A percentile compares a stretch with the other conserved stretches of the same genome.
These are phyloP conservation scores for Curvularia verruculosa DNA, from an alignment of 2,329 filamentous ascomycete genomes.

Conservation along the genomic window DNA sequence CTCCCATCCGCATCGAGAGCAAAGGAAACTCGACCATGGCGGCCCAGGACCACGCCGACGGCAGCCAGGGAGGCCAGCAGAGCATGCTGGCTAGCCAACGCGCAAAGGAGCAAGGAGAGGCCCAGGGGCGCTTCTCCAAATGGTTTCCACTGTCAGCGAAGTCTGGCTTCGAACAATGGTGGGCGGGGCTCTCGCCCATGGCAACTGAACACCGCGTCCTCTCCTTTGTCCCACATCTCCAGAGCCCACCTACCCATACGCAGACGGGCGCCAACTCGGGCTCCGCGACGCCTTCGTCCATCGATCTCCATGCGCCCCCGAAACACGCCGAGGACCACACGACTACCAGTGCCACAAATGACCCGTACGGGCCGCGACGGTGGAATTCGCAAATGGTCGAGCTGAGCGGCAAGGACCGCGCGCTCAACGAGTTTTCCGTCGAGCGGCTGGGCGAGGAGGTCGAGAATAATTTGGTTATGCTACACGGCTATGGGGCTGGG, in stretches of 20 bases:
- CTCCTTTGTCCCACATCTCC: conserved; percentile 81
- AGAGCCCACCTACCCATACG: conserved; percentile 70
- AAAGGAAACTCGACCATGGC: conserved; percentile 41
- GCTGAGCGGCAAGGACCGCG: conserved; percentile 83
- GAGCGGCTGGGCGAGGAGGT: conserved; percentile 79
- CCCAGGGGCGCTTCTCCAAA: conserved; percentile 40
- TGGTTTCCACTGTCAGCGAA: conserved; percentile 91
- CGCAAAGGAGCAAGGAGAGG: conserved; percentile 47
- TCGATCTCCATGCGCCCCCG: conserved; percentile 48
- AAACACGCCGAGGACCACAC: conserved; percentile 50
- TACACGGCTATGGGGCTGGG: conserved; percentile 95
- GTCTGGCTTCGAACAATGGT: conserved; percentile 76
- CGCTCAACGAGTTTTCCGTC: conserved; percentile 90
- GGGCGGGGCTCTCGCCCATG: conserved; percentile 81
- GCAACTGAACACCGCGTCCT: conserved; percentile 88
- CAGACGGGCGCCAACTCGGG: conserved; percentile 64
- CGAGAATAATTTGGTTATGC: conserved; percentile 89
- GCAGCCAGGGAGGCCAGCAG: conserved; percentile 48
- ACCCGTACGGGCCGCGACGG: conserved; percentile 82
- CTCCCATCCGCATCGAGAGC: conserved; percentile 36
- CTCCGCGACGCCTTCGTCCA: conserved; percentile 50
- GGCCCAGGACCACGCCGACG: conserved; percentile 28
- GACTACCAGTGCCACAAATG: conserved; percentile 59
- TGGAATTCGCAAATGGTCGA: conserved; percentile 88
- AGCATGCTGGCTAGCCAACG: conserved; percentile 57